Conservation (phyloP, 2,329 filamentous ascomycete genomes). For the Fusarium fujikuroi region DNA sequence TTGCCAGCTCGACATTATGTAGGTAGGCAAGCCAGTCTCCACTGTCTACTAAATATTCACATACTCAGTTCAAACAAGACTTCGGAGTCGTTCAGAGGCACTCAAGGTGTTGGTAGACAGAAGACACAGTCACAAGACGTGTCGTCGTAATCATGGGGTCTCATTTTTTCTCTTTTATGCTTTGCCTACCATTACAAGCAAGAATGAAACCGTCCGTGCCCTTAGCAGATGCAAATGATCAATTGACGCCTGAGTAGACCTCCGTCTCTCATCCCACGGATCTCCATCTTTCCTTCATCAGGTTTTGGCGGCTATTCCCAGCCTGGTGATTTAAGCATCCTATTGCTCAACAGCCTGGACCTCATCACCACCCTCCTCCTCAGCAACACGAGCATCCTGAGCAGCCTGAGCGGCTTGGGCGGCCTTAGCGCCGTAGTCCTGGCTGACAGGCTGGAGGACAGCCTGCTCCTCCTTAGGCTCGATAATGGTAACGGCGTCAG, state of each 20-base stretch:
- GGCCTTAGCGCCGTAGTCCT: constrained; percentile 98
- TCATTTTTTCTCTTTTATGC: constrained; percentile 51
- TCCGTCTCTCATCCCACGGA: constrained; percentile 48
- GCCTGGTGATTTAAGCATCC: constrained; percentile 35
- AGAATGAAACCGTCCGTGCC: constrained; percentile 53
- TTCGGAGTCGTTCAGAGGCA: neutral
- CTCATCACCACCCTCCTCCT: constrained; percentile 68
- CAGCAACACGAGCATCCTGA: constrained; percentile 68
- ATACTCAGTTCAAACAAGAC: neutral
- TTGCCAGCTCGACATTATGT: neutral
- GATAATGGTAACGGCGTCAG: constrained; percentile 98
- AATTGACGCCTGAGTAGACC: constrained; percentile 55
- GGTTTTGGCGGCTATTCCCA: constrained; percentile 41
- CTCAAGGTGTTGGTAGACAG: constrained; percentile 37
- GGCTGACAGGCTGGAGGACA: constrained; percentile 93
- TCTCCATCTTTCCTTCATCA: constrained; percentile 40
- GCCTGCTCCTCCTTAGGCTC: constrained; percentile 99
- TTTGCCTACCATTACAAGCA: constrained; percentile 53
- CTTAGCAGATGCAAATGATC: constrained; percentile 56
- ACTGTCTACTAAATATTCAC: neutral
- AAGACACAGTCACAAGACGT: constrained; percentile 38
- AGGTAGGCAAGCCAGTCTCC: neutral
- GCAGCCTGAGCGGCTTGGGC: constrained; percentile 71
- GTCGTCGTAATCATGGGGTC: constrained; percentile 49
- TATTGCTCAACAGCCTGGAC: constrained; percentile 60